Conservation (phyloP, 768 basidiomycete genomes). For the Suillus luteus region DNA sequence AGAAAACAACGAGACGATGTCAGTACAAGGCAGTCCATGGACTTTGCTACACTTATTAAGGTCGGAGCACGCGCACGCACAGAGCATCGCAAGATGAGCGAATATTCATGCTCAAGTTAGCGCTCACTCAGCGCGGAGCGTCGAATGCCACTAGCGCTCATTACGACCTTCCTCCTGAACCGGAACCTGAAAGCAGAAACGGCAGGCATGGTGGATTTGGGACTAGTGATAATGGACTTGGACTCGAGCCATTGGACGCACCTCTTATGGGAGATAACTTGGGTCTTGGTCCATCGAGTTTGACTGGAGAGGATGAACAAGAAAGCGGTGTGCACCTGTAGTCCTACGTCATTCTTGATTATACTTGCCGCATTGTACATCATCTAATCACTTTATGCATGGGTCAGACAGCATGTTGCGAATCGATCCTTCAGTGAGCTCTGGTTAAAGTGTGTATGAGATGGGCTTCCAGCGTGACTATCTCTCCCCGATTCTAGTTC, state of each 20-base stretch:
- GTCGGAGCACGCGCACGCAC: slow-evolving; percentile 18
- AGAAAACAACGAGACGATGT: slow-evolving; percentile 77
- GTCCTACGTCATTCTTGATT: neutral
- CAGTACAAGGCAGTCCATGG: slow-evolving; percentile 5
- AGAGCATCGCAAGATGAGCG: slow-evolving; percentile 83
- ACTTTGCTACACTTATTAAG: slow-evolving; percentile 11
- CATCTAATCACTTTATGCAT: slow-evolving; percentile 1
- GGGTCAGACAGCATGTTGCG: neutral
- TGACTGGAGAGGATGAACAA: neutral
- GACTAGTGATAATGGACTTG: slow-evolving; percentile 5
- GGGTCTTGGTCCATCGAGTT: neutral
- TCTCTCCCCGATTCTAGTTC: neutral
- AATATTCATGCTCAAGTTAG: slow-evolving; percentile 66
- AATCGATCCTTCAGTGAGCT: neutral
- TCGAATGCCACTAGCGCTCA: slow-evolving; percentile 2
- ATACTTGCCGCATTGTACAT: neutral
- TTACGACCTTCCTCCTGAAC: slow-evolving; percentile 5
- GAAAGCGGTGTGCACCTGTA: slow-evolving; percentile 3
- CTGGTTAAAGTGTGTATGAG: neutral
- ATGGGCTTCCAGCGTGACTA: neutral
- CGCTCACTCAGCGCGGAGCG: slow-evolving; percentile 60
- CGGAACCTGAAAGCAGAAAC: neutral
- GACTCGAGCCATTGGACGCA: neutral
- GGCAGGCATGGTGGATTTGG: slow-evolving; percentile 5
- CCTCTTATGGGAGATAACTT: neutral